Evolutionary conservation across 1,284 basidiomycete genomes (phyloP).

Genomic region (Boletus sp.): DNA sequence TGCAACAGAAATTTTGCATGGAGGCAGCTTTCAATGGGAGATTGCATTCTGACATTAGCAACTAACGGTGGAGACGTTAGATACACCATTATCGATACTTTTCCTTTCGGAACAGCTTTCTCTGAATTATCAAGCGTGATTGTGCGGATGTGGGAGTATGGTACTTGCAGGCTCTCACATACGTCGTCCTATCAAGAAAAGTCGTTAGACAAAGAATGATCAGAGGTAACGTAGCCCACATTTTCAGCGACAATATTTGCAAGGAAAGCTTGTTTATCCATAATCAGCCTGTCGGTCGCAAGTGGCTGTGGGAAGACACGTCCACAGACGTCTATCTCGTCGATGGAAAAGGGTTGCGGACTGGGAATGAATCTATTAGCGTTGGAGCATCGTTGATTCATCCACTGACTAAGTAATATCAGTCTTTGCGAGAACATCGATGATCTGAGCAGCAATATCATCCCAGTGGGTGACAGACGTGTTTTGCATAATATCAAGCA

Average conservation of each 20-base stretch:
- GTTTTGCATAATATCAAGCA: slow-evolving; percentile 43
- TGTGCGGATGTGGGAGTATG: slow-evolving; percentile 41
- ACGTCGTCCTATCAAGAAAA: slow-evolving; percentile 34
- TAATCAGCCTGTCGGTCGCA: slow-evolving; percentile 43
- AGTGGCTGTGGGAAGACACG: slow-evolving; percentile 33
- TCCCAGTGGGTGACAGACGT: slow-evolving; percentile 51
- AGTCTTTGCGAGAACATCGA: slow-evolving; percentile 43
- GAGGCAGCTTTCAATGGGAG: slow-evolving; percentile 21
- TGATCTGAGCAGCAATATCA: slow-evolving; percentile 42
- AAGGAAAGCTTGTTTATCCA: slow-evolving; percentile 49
- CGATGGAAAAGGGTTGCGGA: slow-evolving; percentile 55
- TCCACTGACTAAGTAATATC: slow-evolving; percentile 48
- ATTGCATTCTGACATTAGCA: slow-evolving; percentile 31
- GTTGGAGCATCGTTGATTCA: background rate
- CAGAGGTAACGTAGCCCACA: slow-evolving; percentile 14
- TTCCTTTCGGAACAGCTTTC: slow-evolving; percentile 18
- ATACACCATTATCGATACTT: slow-evolving; percentile 32
- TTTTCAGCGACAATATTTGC: slow-evolving; percentile 40
- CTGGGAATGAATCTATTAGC: slow-evolving; percentile 32
- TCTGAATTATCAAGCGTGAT: slow-evolving; percentile 37
- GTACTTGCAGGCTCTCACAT: slow-evolving; percentile 42
- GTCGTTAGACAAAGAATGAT: slow-evolving; percentile 16
- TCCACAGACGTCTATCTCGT: slow-evolving; percentile 40
- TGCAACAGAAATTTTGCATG: slow-evolving; percentile 39
- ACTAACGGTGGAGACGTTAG: slow-evolving; percentile 41